These are phyloP conservation scores for Mediolabrus comicus DNA, from an alignment of 108 stramenopile genomes.

Conservation along the genomic window DNA sequence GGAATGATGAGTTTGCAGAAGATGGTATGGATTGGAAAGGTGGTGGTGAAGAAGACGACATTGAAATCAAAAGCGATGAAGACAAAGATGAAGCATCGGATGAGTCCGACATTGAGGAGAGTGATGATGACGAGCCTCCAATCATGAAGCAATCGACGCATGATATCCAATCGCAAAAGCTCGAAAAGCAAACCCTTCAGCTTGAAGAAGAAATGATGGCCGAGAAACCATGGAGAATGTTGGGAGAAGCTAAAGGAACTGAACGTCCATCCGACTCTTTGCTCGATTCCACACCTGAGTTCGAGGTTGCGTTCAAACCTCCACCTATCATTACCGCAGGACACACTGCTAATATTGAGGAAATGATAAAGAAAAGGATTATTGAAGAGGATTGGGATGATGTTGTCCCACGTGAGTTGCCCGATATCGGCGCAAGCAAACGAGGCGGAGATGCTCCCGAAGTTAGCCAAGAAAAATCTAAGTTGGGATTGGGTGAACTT, in stretches of 20 bases:
- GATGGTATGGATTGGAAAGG: constrained; percentile 46
- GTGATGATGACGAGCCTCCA: constrained; percentile 11
- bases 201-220: constrained; percentile 91
- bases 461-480: constrained; percentile 96
- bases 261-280: constrained; percentile 89
- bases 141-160: constrained; percentile 37
- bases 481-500: constrained; percentile 92
- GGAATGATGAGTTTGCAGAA: constrained; percentile 80
- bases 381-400: constrained; percentile 96
- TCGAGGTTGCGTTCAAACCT: constrained; percentile 88
- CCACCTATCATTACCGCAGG: constrained; percentile 91
- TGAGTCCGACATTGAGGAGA: constrained; percentile 30
- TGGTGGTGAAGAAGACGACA: constrained; percentile 38
- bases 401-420: constrained; percentile 89
- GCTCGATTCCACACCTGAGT: constrained; percentile 92
- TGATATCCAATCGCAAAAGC: constrained; percentile 54
- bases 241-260: constrained; percentile 82
- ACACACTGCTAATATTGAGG: constrained; percentile 83
- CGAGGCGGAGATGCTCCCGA: constrained; percentile 82
- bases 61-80: constrained; percentile 33
- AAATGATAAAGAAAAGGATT: constrained; percentile 90
- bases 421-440: constrained; percentile 75
- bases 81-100: constrained; percentile 45
- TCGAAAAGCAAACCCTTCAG: constrained; percentile 77
- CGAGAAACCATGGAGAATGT: constrained; percentile 96